These are phyloP conservation scores for Erodium moschatum DNA, from an alignment of 441 rosid species.

Conservation along the genomic window DNA sequence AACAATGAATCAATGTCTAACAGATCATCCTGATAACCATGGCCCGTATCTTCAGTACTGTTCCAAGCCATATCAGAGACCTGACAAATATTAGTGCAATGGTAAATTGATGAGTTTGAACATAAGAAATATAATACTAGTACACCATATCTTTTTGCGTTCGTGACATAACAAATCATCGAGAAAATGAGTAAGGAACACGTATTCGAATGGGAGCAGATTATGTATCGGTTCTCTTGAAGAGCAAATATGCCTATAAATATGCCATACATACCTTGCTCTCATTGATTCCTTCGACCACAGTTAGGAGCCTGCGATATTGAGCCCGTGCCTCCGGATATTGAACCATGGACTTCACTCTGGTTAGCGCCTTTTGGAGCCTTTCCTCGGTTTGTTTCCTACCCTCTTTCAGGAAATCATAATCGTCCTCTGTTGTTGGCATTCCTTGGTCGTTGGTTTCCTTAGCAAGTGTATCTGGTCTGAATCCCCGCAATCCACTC, in stretches of 20 bases:
- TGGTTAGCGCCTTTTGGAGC: conserved; percentile 62
- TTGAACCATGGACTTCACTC: conserved; percentile 87
- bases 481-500: conserved; percentile 76
- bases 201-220: no score
- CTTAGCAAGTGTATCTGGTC: conserved; percentile 41
- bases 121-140: not conserved
- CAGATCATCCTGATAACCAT: conserved; percentile 42
- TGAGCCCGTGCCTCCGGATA: conserved; percentile 86
- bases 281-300: conserved; percentile 61
- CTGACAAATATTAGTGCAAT: conserved; percentile 27
- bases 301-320: conserved; percentile 61
- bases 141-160: not conserved
- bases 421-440: conserved; percentile 50
- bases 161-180: no score
- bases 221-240: no score
- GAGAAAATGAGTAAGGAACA: no score
- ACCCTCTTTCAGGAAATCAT: conserved; percentile 73
- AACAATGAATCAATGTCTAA: conserved; percentile 53
- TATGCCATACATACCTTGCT: conserved; percentile 41
- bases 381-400: conserved; percentile 80
- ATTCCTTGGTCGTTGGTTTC: conserved; percentile 30
- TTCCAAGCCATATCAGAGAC: conserved; percentile 28
- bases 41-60: conserved; percentile 30
- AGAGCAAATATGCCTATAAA: not conserved
- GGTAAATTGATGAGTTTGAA: not conserved